Evolutionary conservation across 352 stramenopile genomes (phyloP).

Genomic region (Globisporangium cystogenes): DNA sequence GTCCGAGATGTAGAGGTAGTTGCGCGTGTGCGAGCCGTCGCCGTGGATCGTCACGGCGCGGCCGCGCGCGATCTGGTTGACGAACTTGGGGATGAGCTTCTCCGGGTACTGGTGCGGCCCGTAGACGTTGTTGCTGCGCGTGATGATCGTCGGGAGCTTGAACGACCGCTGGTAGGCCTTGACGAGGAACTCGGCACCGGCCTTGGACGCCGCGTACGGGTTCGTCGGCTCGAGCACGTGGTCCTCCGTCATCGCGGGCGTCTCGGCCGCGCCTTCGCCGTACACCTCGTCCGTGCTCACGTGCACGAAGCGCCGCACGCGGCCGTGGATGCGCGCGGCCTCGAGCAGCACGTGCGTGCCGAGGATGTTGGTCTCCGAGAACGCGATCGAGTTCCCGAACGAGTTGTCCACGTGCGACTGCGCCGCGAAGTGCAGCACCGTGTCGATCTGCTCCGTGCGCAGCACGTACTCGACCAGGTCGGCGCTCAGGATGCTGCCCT

Average conservation of each 20-base stretch:
- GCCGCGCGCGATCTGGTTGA: conserved; percentile 88
- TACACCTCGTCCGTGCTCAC: conserved; percentile 99
- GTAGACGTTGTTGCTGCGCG: conserved; percentile 98
- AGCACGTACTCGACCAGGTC: conserved; percentile 96
- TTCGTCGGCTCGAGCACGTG: conserved; percentile 96
- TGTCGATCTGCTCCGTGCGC: conserved; percentile 94
- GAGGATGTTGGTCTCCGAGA: conserved; percentile 98
- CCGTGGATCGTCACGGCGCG: conserved; percentile 94
- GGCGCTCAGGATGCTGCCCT: conserved; percentile 93
- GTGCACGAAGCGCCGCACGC: conserved; percentile 95
- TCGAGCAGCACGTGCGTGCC: conserved; percentile 98
- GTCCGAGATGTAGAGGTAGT: conserved; percentile 98
- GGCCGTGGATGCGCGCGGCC: conserved; percentile 84
- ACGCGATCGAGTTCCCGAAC: conserved; percentile 98
- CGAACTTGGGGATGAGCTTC: conserved; percentile 91
- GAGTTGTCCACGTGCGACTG: conserved; percentile 98
- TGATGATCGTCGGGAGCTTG: conserved; percentile 96
- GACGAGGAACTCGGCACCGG: conserved; percentile 97
- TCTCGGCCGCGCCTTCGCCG: conserved; percentile 90
- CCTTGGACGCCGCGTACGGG: conserved; percentile 98
- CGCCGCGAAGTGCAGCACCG: conserved; percentile 98
- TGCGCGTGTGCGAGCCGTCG: conserved; percentile 93
- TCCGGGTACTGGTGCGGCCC: conserved; percentile 98
- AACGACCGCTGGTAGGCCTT: conserved; percentile 94
- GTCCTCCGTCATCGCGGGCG: conserved; percentile 92